A percentile compares a stretch with the other conserved stretches of the same genome.
phyloP scores from a whole-genome alignment of 352 stramenopile species.

The Phytopythium helicoides region DNA sequence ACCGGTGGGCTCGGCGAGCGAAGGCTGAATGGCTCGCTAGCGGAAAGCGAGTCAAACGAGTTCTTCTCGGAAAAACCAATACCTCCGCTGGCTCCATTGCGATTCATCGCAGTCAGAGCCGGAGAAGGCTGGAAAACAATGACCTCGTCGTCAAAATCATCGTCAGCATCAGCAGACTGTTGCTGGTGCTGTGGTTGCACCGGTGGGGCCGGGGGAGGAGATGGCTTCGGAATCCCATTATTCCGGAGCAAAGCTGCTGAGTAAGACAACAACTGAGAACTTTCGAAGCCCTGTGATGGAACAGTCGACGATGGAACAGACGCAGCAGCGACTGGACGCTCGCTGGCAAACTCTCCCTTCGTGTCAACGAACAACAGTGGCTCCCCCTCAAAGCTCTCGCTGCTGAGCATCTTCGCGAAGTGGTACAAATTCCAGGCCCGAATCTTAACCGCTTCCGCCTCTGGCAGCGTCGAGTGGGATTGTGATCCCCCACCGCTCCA shows the following conservation, averaged over 20 bases:
- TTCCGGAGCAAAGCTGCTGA: neutral
- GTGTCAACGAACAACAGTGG: constrained; percentile 44
- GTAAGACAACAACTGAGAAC: neutral
- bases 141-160: constrained; percentile 84
- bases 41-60: constrained; percentile 20
- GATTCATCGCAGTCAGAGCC: constrained; percentile 23
- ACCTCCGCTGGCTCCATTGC: constrained; percentile 13
- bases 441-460: constrained; percentile 45
- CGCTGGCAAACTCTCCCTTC: constrained; percentile 24
- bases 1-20: constrained; percentile 21
- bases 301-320: neutral
- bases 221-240: no score
- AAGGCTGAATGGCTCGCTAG: constrained; percentile 24
- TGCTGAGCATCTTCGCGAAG: constrained; percentile 57
- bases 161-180: constrained; percentile 22
- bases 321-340: neutral
- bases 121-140: constrained; percentile 79
- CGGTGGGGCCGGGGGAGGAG: neutral
- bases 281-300: neutral
- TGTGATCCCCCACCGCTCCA: constrained; percentile 8
- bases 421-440: constrained; percentile 63
- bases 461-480: constrained; percentile 17
- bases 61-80: constrained; percentile 2
- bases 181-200: constrained; percentile 13
- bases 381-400: constrained; percentile 52